Base-by-base conservation (phyloP, 2,329 filamentous ascomycete genomes). In the Berkeleyomyces rouxiae region DNA sequence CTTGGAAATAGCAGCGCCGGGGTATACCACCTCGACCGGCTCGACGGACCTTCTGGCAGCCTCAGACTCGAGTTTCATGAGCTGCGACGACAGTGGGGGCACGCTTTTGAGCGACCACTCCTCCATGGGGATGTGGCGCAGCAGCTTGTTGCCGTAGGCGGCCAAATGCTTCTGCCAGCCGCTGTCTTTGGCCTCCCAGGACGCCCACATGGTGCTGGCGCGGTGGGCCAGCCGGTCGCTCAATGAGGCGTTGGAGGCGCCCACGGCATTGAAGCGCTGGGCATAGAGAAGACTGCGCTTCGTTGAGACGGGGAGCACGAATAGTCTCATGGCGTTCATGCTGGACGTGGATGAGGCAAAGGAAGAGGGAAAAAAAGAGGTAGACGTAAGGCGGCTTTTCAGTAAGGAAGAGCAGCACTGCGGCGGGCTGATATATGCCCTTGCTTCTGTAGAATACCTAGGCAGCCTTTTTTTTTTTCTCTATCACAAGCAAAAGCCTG, bases 51-150 rank as follows among this genome's bases (percentile, higher is more conserved):
- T 76, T 46, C 51, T 62, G 13, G 43, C 57, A 16, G 51, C 46
- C 1, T 49, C 57, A 1, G 60, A 43, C 16, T 60, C 55, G 10
- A 60, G 53, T 9, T 59, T 62, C 40, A 57, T 62, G 23, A 62
- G 57, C 7, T 46, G 60, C 11, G 61, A 40, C 49, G 84, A 89
- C 68, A 95, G 78, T 31, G 91, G 86, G 53, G 93, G 93, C 61
- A 99, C 85, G 43, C 90, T 95, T 76, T 97, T 97, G 67, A 99
- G 79, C 0, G 89, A 90, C 93, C 93, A 99, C 85, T 99, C 93
- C 74, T 97, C 88, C 72, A 88, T 96, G 2, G 93, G 88, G 69
- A 99, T 95, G 66, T 89, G 83, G 68, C 88, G 85, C 65, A 99
- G 82, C 13, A 89, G 83, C 58, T 83, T 78, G 74, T 99, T 96